Evolutionary conservation across 208 protist species (phyloP), one percentile per base, ranked within the genome.

Genomic region (Phytomonas francai): DNA sequence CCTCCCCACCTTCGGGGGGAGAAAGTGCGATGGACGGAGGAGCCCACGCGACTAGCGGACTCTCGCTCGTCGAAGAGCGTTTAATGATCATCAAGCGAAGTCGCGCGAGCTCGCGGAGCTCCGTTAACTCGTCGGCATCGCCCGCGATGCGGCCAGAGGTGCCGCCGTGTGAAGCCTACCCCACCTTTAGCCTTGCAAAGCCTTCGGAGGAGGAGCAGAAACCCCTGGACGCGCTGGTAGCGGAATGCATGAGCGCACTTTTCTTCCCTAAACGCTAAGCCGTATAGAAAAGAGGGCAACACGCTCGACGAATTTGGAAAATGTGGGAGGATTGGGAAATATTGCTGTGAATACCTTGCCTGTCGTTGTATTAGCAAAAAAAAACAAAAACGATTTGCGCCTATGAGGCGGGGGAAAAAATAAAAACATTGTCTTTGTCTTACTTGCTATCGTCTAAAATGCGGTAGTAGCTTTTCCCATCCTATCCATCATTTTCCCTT

Each of bases 61-160:
- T 54, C 2, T 12, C 45, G 19, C 45, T 54, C 63, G 89, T 92
- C 42, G 89, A 95, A 70, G 76, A 90, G 61, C 83, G 87, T 6
- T 79, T 93, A 29, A 80, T 77, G 61, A 88, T 93, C 54, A 77
- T 92, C 34, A 91, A 91, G 70, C 84, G 85, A 8, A 93, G 72
- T 57, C 77, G 85, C 61, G 67, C 65, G 34, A 54, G 58, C 73
- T 25, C 67, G 28, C 22, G 30, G 45, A n/a, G 64, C 45, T 63
- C 22, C 45, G 25, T 42, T 34, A 57, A 14, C 36, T 61, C 36
- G 31, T 34, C 59, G n/a, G 61, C 56, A 36, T 56, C 68, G 42
- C 58, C 60, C 16, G 31, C 6, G 7, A 22, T 34, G 19, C 63
- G 57, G 19, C 27, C 49, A 34, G 29, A 28, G 45, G 62, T 59